Base-by-base conservation (phyloP, 2,329 filamentous ascomycete genomes). In the Chrysoporthe austroafricana region DNA sequence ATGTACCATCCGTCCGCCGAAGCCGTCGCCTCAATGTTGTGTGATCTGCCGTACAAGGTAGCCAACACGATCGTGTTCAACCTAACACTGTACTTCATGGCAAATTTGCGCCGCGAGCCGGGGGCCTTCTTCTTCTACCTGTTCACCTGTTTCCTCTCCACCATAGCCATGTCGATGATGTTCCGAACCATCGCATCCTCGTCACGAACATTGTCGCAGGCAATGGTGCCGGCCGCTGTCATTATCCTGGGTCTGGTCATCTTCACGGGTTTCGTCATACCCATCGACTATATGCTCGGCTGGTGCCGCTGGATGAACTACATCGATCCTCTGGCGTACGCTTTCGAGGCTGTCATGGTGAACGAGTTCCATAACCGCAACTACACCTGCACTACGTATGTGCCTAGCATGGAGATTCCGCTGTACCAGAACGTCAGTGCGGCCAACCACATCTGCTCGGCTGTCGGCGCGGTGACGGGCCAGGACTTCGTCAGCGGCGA, bases 1-100 rank as follows among this genome's bases (percentile, higher is more conserved):
- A 84, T 97, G 21, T 97, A 97, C 74, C 94, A 97, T 74, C 93
- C 94, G 0, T 94, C 91, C 11, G 91, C 93, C 18, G 94, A 97
- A 83, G 92, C 93, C n/a, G 85, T 93, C 68, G 88, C 92, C 0
- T 96, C 92, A 11, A 96, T 97, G 90, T 79, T 97, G 42, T 91
- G 88, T 70, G 94, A 97, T 73, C 80, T 97, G 79, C 94, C 94
- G 0, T 93, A 93, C 79, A 97, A 96, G 78, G 79, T 96, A 9
- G 48, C 79, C n/a, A 94, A 94, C 73, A 80, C 87, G 1, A 84
- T 96, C 71, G 79, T 87, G 4, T 97, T 96, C 83, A 96, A 97
- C 76, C 63, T 94, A 43, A 84, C 88, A 1, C 79, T 97, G 2
- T 97, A 97, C 81, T 97, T 97, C 79, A 90, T 97, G 88, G 91